Base-by-base conservation (phyloP, 148 eudicot genomes). In the Spergularia marina region DNA sequence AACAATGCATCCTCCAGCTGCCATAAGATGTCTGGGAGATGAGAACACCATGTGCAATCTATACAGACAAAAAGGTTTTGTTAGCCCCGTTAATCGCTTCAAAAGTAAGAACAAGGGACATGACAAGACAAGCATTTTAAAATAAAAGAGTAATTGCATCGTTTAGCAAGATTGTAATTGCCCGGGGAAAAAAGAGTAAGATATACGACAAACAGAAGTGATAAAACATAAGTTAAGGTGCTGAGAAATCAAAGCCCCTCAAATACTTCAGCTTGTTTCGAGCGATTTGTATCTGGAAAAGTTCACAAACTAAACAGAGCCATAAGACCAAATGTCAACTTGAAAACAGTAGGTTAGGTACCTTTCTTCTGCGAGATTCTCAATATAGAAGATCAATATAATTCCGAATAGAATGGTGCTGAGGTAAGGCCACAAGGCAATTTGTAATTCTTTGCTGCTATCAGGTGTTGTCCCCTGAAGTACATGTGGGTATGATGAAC, bases 291-390 rank as follows among this genome's bases (percentile, higher is more conserved):
- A 65, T 9, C 3, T n/a, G 53, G 15, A 67, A 44, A 67, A 44
- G 16, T 44, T 17, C 20, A 14, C 18, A 67, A 4, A 2, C 64
- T 12, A 67, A 67, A 67, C 23, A 47, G 54, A 67, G 53, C 30
- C 23, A 67, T 17, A 23, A 13, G 60, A 68, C 25, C 18, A 44
- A 62, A 14, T 14, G 53, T 34, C 41, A n/a, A 74, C 62, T 49
- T 21, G 10, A 16, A 23, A 30, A 54, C 57, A 44, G 6, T 61
- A 5, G 53, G 30, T 41, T 61, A 80, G 20, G 63, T 90, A 95
- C 98, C 96, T 92, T 79, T 95, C 98, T 81, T 95, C 98, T 51
- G 98, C 98, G 68, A 95, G 80, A 82, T 86, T 92, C 85, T 95
- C 98, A 17, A 92, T 83, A 79, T 95, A 95, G 77, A 86, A 95